These are phyloP conservation scores for Hypoxylon sp. DNA, from an alignment of 2,329 filamentous ascomycete genomes.

Conservation along the genomic window DNA sequence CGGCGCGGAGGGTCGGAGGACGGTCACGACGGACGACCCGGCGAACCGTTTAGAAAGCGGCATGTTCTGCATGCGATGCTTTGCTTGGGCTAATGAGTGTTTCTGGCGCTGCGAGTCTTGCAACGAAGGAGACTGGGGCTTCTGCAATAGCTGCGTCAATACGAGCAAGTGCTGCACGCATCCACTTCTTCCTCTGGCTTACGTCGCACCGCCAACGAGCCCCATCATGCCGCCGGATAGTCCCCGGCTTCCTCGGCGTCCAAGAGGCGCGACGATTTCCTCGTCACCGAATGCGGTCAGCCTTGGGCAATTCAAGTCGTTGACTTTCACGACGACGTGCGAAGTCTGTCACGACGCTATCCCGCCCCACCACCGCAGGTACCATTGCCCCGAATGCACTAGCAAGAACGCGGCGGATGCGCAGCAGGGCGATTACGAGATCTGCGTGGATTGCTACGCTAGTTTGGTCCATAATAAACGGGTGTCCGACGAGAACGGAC, in stretches of 20 bases:
- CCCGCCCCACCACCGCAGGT: slow-evolving; percentile 74
- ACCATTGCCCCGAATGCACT: slow-evolving; percentile 83
- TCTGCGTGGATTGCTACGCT: slow-evolving; percentile 83
- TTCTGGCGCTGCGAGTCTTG: slow-evolving; percentile 91
- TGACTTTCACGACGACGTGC: slow-evolving; percentile 81
- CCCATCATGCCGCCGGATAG: slow-evolving; percentile 55
- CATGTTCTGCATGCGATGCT: slow-evolving; percentile 85
- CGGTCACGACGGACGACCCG: slow-evolving; percentile 76
- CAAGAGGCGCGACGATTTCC: slow-evolving; percentile 60
- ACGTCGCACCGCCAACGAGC: slow-evolving; percentile 54
- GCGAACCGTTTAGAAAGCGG: slow-evolving; percentile 77
- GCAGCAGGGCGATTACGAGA: slow-evolving; percentile 82
- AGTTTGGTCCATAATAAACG: slow-evolving; percentile 72
- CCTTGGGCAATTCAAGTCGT: slow-evolving; percentile 71
- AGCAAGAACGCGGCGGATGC: slow-evolving; percentile 61
- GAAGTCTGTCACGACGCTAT: slow-evolving; percentile 83
- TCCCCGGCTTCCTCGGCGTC: slow-evolving; percentile 58
- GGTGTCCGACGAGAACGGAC: slow-evolving; percentile 81
- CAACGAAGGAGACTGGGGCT: slow-evolving; percentile 95
- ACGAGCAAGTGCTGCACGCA: slow-evolving; percentile 86
- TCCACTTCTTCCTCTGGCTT: slow-evolving; percentile 79
- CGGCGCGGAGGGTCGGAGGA: slow-evolving; percentile 67
- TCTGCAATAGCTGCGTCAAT: slow-evolving; percentile 89
- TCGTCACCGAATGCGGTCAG: slow-evolving; percentile 60
- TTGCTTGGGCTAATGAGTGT: slow-evolving; percentile 80